Evolutionary conservation across 139 green algal species (phyloP), one percentile per base, ranked within the genome.

Genomic region (Tetradesmus lagerheimii): DNA sequence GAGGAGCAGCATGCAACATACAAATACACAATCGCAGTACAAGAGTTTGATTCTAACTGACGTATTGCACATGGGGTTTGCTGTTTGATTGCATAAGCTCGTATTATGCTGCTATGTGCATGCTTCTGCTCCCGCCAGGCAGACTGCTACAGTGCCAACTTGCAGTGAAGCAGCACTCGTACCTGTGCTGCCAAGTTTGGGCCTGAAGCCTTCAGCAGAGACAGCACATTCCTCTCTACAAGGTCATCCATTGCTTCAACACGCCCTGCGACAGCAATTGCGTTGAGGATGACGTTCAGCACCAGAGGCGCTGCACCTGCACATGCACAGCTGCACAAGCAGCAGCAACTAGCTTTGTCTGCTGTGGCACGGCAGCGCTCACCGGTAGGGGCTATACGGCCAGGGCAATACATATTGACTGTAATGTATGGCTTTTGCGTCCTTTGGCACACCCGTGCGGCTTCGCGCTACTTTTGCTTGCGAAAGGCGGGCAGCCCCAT

Each of bases 201-300:
- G 20, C 79, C 79, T 64, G 25, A 67, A 5, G 39, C 39, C 79
- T 37, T 34, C 79, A 84, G 27, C 16, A 38, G 27, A 27, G 79
- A 62, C 15, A 84, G 25, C 39, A 84, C 18, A 64, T 84, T 84
- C 27, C 29, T 37, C n/a, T 43, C 50, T 34, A 84, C 79, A 64
- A 84, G 79, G 79, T 84, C 79, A 27, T 84, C 79, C n/a, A 84
- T 27, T 35, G 34, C 14, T 27, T 34, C 79, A 18, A 23, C 15
- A 4, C 41, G 16, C 4, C 9, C 79, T 84, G 37, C 76, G 53
- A 20, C 76, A 82, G 76, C 16, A 53, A 4, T 31, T 1, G 16
- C 11, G n/a, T 4, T 31, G 57, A 9, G n/a, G 20, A n/a, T 25
- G 14, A 64, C 2, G 50, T 64, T 64, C 12, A 27, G 50, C 15